A percentile compares a stretch with the other conserved stretches of the same genome.
These are phyloP conservation scores for Corymbia citriodora DNA, from an alignment of 441 rosid species.

Conservation along the genomic window DNA sequence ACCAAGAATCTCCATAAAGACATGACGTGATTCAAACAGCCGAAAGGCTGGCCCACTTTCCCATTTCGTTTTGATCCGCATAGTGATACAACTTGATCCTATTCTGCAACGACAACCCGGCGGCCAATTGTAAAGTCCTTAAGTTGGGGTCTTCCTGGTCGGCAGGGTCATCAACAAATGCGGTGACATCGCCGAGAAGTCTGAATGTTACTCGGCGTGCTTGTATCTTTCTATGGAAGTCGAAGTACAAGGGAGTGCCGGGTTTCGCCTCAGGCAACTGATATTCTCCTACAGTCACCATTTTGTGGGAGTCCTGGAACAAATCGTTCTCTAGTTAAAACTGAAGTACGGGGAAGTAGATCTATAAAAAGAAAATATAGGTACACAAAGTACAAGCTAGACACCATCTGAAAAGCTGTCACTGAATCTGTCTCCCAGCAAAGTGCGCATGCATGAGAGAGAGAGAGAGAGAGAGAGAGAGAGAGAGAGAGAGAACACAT, in stretches of 20 bases:
- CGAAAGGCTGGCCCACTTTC: slow-evolving; percentile 93
- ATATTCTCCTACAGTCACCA: slow-evolving; percentile 77
- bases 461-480: not conserved
- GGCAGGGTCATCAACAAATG: slow-evolving; percentile 65
- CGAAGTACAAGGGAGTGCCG: slow-evolving; percentile 86
- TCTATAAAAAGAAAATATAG: not conserved
- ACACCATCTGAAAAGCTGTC: not conserved
- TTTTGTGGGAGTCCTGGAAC: slow-evolving; percentile 59
- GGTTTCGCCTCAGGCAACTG: slow-evolving; percentile 71
- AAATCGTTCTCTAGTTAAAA: not conserved
- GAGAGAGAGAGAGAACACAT: not conserved
- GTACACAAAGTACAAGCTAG: not conserved
- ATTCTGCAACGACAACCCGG: slow-evolving; percentile 65
- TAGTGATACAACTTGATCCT: slow-evolving; percentile 73
- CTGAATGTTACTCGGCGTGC: slow-evolving; percentile 53
- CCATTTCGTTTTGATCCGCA: slow-evolving; percentile 79
- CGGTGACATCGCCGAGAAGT: slow-evolving; percentile 80
- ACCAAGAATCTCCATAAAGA: not conserved
- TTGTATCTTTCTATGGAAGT: slow-evolving; percentile 68
- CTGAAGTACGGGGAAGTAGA: not conserved
- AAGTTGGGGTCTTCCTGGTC: slow-evolving; percentile 58
- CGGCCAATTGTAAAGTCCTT: slow-evolving; percentile 41
- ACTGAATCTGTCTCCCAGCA: not conserved
- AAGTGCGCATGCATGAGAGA: not conserved
- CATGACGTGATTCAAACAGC: slow-evolving; percentile 27